Evolutionary conservation across 352 stramenopile genomes (phyloP).

Genomic region (Phytopythium vexans): DNA sequence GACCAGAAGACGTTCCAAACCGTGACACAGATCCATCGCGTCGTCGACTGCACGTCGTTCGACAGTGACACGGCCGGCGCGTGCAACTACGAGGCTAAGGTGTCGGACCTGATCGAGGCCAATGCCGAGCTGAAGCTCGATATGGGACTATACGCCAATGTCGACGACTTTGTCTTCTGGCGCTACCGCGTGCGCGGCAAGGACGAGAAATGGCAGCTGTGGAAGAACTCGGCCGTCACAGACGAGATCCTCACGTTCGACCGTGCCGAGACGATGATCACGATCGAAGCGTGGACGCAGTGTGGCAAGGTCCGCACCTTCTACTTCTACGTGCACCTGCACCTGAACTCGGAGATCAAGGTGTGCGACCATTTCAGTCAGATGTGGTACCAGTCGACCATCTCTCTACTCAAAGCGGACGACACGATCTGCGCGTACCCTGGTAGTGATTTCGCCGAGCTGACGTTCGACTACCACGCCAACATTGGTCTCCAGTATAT

Average conservation of each 20-base stretch:
- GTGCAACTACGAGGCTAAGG: conserved; percentile 29
- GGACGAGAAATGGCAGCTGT: conserved; percentile 38
- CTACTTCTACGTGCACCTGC: conserved; percentile 50
- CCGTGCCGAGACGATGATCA: conserved; percentile 40
- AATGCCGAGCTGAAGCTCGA: conserved; percentile 20
- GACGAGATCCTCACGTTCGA: conserved; percentile 30
- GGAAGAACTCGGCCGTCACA: conserved; percentile 23
- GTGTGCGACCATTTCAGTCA: conserved; percentile 50
- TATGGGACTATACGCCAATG: conserved; percentile 10
- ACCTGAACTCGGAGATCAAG: conserved; percentile 37
- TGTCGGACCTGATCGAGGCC: conserved; percentile 38
- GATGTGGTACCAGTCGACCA: conserved; percentile 65
- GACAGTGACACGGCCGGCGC: conserved; percentile 19
- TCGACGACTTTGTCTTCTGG: conserved; percentile 58
- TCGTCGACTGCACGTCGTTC: conserved; percentile 47
- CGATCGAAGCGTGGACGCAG: conserved; percentile 61
- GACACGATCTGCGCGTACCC: conserved; percentile 43
- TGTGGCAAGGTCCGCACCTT: conserved; percentile 48
- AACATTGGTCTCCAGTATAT: conserved; percentile 38
- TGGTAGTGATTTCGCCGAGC: conserved; percentile 58
- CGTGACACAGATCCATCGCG: conserved; percentile 55
- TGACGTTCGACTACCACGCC: conserved; percentile 63
- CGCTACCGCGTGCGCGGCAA: conserved; percentile 46
- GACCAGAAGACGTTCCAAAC: conserved; percentile 39
- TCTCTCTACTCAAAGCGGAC: conserved; percentile 24